Evolutionary conservation across 331 rosid genomes (phyloP).

Genomic region (Acacia concinna): DNA sequence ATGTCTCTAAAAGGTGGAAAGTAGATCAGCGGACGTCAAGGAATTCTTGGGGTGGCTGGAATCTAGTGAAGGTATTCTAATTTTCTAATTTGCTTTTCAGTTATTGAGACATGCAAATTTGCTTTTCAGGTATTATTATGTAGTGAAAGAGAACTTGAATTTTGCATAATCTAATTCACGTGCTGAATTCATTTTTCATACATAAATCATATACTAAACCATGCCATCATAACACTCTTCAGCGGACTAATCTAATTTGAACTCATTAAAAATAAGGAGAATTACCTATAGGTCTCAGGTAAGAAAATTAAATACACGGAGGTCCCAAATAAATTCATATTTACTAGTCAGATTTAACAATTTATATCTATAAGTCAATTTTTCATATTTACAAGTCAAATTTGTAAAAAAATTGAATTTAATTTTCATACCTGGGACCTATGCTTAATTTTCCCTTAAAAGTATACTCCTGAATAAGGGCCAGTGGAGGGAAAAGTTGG

Average conservation of each 20-base stretch:
- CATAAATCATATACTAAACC: neutral
- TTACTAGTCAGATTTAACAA: neutral
- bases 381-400: neutral
- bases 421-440: neutral
- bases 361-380: neutral
- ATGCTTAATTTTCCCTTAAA: neutral
- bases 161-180: neutral
- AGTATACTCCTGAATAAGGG: neutral
- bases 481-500: neutral
- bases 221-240: neutral
- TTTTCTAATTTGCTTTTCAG: constrained; percentile 27
- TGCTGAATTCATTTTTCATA: neutral
- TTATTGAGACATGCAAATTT: neutral
- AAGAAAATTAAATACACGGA: neutral
- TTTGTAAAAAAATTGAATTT: neutral
- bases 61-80: constrained; percentile 74
- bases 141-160: neutral
- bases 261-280: neutral
- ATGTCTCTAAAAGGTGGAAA: constrained; percentile 65
- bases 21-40: constrained; percentile 48
- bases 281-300: neutral
- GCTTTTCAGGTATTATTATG: too few relatives aligned
- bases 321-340: neutral
- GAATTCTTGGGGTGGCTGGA: constrained; percentile 74
- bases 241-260: constrained; percentile 1